Evolutionary conservation across 306 rosid genomes (phyloP).

Genomic region (Acmispon strigosus): DNA sequence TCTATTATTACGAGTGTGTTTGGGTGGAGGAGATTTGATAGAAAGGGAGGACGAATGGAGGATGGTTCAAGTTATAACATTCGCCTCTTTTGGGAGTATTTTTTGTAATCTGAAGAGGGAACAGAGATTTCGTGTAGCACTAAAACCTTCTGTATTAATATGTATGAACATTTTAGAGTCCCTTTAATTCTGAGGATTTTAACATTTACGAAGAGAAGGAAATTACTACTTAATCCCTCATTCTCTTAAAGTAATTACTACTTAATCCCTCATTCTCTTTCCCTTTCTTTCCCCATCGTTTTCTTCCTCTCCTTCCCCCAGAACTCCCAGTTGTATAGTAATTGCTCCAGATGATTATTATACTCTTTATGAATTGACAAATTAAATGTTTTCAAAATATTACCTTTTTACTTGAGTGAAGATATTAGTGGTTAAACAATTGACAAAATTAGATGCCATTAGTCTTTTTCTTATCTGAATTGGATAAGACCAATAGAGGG

Average conservation of each 20-base stretch:
- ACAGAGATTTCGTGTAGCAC: not conserved
- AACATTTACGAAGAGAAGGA: not conserved
- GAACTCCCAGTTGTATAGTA: not conserved
- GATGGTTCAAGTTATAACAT: not conserved
- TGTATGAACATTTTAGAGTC: not conserved
- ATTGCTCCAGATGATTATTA: not conserved
- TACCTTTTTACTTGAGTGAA: not conserved
- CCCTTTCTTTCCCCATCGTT: not conserved
- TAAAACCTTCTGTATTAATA: not conserved
- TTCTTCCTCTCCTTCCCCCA: not conserved
- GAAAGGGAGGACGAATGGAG: not conserved
- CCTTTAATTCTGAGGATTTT: not conserved
- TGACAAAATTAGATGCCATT: not conserved
- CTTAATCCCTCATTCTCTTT: not conserved
- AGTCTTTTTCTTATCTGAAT: no score
- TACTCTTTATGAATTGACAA: not conserved
- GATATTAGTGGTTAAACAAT: constrained; percentile 1
- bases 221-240: not conserved
- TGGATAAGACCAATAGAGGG: no score
- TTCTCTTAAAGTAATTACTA: not conserved
- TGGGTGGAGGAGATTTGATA: not conserved
- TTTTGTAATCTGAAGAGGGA: not conserved
- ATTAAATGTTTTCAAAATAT: not conserved
- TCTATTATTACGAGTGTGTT: not conserved
- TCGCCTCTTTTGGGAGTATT: not conserved